phyloP scores from a whole-genome alignment of 2,329 filamentous ascomycete genomes.

The Penicillium sp. region DNA sequence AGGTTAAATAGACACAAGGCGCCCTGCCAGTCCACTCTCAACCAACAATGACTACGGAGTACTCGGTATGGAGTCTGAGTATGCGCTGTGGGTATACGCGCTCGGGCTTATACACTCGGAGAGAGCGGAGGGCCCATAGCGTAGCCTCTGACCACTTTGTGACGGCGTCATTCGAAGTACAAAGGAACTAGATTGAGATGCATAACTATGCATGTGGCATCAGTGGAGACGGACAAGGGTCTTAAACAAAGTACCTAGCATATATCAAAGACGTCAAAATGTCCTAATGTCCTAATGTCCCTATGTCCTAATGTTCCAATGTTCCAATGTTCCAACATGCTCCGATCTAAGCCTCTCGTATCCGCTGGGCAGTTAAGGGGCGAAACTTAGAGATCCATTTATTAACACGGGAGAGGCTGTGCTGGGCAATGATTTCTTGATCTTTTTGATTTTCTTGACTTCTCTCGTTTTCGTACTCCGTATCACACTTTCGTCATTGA shows the following conservation, averaged over 20 bases:
- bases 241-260: too few species aligned
- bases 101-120: too few species aligned
- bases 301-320: too few species aligned
- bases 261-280: too few species aligned
- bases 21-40: background rate
- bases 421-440: background rate
- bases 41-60: too few species aligned
- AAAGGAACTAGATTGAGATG: background rate
- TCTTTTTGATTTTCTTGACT: background rate
- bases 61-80: too few species aligned
- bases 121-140: background rate
- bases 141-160: too few species aligned
- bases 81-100: background rate
- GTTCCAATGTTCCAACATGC: too few species aligned
- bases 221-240: background rate
- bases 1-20: background rate
- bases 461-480: background rate
- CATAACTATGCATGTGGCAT: background rate
- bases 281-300: too few species aligned
- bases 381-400: background rate
- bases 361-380: background rate
- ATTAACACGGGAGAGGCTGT: background rate
- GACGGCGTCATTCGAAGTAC: background rate
- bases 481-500: background rate
- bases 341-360: too few species aligned